phyloP scores from a whole-genome alignment of 306 rosid species.

The Acacia melanoxylon region DNA sequence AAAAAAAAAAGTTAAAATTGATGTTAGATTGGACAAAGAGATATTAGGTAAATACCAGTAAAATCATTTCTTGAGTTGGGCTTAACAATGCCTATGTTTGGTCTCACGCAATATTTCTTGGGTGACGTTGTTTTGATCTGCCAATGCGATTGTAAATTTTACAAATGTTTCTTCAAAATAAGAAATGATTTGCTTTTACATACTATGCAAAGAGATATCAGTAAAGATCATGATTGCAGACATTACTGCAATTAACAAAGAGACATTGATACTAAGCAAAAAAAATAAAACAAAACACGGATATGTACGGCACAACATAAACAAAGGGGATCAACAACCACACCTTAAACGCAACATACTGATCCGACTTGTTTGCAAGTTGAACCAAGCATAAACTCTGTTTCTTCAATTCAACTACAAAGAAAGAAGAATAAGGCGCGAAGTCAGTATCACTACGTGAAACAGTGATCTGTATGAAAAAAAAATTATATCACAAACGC shows the following conservation, averaged over 20 bases:
- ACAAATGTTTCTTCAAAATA: neutral
- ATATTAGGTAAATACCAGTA: slow-evolving; percentile 58
- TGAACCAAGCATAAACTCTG: slow-evolving; percentile 75
- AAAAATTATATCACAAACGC: neutral
- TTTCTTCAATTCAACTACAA: slow-evolving; percentile 79
- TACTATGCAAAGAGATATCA: neutral
- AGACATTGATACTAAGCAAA: neutral
- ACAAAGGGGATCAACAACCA: neutral
- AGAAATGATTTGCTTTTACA: neutral
- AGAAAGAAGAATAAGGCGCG: slow-evolving; percentile 15
- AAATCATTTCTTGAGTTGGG: slow-evolving; percentile 69
- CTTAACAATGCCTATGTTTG: slow-evolving; percentile 77
- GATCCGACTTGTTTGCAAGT: slow-evolving; percentile 60
- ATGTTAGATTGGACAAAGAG: neutral
- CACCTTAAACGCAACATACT: slow-evolving; percentile 89
- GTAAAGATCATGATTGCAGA: neutral
- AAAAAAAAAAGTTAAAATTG: neutral
- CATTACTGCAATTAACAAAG: neutral
- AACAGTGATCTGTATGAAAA: neutral
- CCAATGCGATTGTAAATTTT: slow-evolving; percentile 10
- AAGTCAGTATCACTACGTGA: neutral
- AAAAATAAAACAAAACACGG: neutral
- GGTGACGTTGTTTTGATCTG: slow-evolving; percentile 98
- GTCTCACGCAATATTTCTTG: slow-evolving; percentile 86
- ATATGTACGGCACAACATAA: neutral